Evolutionary conservation across 495 filamentous ascomycete genomes (phyloP), one percentile per base, ranked within the genome.

Genomic region (Cladorrhinum samala): DNA sequence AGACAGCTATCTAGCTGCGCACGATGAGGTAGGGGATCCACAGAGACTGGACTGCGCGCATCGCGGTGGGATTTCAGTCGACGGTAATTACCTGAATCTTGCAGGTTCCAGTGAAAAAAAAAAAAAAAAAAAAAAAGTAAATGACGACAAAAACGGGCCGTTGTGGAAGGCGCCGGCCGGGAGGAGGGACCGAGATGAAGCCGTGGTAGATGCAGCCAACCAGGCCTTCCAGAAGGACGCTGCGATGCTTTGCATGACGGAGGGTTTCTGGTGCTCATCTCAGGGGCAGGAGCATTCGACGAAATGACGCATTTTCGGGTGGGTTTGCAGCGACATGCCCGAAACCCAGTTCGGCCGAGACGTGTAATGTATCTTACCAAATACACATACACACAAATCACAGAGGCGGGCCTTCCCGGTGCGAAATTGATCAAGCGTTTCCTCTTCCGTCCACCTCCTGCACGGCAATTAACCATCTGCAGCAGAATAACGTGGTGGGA

Each of bases 181-280:
- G n/a, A n/a, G n/a, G n/a, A n/a, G 27, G 27, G 6, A 11, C 54
- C 54, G 49, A 56, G 40, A 52, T 56, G 54, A 56, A 49, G 54
- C 48, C 48, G 54, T 42, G 24, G 33, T 27, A 41, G 21, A 23
- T 43, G 23, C 43, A 38, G 43, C 54, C 47, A 52, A 56, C 48
- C 47, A 51, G 9, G 13, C 13, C 8, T 46, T 39, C 46, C 46
- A 50, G 17, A 50, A 38, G 14, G 37, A 36, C 38, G 8, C 2
- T 17, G 1, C 20, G 19, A 6, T 33, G 27, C 27, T 33, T n/a
- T 33, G 27, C 27, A 33, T 33, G 27, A 11, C 27, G n/a, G n/a
- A n/a, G n/a, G n/a, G 27, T 33, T 33, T 33, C 27, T n/a, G n/a
- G n/a, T n/a, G n/a, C n/a, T n/a, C n/a, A n/a, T n/a, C n/a, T n/a